Evolutionary conservation across 768 basidiomycete species (phyloP), one percentile per base, ranked within the genome.

Genomic region (Hericium erinaceus): DNA sequence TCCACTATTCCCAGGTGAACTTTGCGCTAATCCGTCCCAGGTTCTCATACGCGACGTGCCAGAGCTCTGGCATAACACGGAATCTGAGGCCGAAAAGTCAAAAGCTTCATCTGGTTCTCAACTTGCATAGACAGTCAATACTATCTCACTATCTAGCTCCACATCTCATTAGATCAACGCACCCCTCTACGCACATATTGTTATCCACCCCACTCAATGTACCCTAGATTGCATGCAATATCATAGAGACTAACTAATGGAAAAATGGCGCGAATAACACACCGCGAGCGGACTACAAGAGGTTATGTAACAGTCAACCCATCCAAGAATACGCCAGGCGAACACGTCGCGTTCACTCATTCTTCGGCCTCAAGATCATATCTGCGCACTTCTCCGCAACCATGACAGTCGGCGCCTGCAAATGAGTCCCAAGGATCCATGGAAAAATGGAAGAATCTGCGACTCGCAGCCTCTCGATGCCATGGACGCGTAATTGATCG

Each of bases 41-140:
- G 85, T 84, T 13, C 74, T 91, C 44, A 85, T 89, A 62, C 81
- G 87, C 37, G 88, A 90, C 57, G 87, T 85, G 7, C 88, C 88
- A 0, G 88, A 90, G 66, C 75, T 89, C 33, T 87, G 84, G 80
- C 77, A 80, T 12, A 16, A 18, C 6, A 33, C 49, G 15, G 18
- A 62, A 52, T 8, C 38, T 16, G 48, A 58, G 24, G 12, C 44
- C 26, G 39, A 18, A 46, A n/a, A 53, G n/a, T 33, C 28, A 1
- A 51, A n/a, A 33, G 50, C 28, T 33, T 33, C 28, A 33, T 4
- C 28, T 33, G 4, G 28, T 8, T 33, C 28, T 33, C 2, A 33
- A 33, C 4, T 33, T 33, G 28, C 28, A 33, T 33, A 33, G 8
- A 33, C 2, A 33, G 28, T 33, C 8, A 4, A 33, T 33, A 33